phyloP scores from a whole-genome alignment of 805 yeast genomes.

The Maudiozyma pseudohumilis region DNA sequence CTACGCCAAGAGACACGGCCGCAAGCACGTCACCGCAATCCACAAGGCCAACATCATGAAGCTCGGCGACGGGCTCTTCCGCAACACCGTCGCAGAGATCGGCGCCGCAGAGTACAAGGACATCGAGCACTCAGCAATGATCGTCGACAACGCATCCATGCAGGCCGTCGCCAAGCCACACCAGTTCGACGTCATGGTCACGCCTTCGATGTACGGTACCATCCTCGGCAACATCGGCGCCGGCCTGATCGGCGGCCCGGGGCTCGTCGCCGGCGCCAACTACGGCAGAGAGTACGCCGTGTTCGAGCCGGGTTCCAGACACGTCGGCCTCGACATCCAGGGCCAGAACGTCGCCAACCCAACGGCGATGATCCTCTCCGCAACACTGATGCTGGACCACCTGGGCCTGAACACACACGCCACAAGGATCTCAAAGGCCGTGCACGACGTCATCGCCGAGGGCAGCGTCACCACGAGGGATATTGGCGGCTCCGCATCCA shows the following conservation, averaged over 20 bases:
- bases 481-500: constrained; percentile 82
- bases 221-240: constrained; percentile 97
- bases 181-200: constrained; percentile 94
- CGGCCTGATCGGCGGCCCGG: constrained; percentile 91
- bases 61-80: constrained; percentile 95
- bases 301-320: constrained; percentile 99
- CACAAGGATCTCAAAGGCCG: constrained; percentile 79
- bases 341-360: constrained; percentile 96
- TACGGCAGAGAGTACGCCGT: constrained; percentile 96
- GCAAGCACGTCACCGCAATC: constrained; percentile 89
- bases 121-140: constrained; percentile 78
- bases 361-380: constrained; percentile 90
- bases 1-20: constrained; percentile 84
- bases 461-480: constrained; percentile 80
- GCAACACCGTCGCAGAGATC: constrained; percentile 82
- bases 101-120: constrained; percentile 80
- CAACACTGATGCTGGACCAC: constrained; percentile 89
- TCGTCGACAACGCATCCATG: constrained; percentile 98
- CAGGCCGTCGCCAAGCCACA: constrained; percentile 98
- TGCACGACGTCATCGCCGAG: constrained; percentile 81
- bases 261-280: constrained; percentile 96
- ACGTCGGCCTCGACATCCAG: constrained; percentile 93
- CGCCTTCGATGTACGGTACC: constrained; percentile 97
- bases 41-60: constrained; percentile 99
- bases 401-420: constrained; percentile 80